Evolutionary conservation across 768 basidiomycete genomes (phyloP), one percentile per base, ranked within the genome.

Genomic region (Rhodotorula graminis): DNA sequence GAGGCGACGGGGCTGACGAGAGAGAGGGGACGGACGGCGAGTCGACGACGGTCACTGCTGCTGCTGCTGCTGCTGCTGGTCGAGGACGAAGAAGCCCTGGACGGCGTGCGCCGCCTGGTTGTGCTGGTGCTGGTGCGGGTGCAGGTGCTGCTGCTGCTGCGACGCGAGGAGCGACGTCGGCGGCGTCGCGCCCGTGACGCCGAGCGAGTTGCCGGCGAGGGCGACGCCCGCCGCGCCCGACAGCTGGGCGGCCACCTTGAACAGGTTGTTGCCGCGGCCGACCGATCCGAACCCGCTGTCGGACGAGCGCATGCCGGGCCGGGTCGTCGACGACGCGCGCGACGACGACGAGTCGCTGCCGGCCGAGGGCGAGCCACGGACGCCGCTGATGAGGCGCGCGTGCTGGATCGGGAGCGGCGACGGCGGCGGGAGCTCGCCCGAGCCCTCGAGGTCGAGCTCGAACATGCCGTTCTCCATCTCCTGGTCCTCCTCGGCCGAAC

Each of bases 401-500:
- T 58, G n/a, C 56, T 59, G 62, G 8, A 59, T 47, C 21, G 71
- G 71, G 23, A 67, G 62, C 8, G 71, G 71, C 27, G 71, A 72
- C 10, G 65, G 37, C 2, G 65, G 46, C 8, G 56, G 31, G 50
- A 72, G 63, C 46, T 71, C 64, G 52, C 53, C 65, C 31, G 59
- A 61, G 15, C 60, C 56, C 21, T 67, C 65, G 50, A 77, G 65
- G 56, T 77, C 77, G 69, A 78, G 69, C n/a, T 75, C 71, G 52
- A 76, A 76, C 71, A 77, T 76, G 23, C 67, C 75, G 47, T 77
- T 76, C 63, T 71, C 73, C 61, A 65, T 60, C 56, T 61, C 59
- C 29, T 63, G 61, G 25, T 77, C 74, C 44, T 74, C 72, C 21
- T 52, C 49, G 42, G 31, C 58, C 23, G 52, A 31, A 18, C 67